Conservation (phyloP, 352 stramenopile species). For the Aphanomyces stellatus region DNA sequence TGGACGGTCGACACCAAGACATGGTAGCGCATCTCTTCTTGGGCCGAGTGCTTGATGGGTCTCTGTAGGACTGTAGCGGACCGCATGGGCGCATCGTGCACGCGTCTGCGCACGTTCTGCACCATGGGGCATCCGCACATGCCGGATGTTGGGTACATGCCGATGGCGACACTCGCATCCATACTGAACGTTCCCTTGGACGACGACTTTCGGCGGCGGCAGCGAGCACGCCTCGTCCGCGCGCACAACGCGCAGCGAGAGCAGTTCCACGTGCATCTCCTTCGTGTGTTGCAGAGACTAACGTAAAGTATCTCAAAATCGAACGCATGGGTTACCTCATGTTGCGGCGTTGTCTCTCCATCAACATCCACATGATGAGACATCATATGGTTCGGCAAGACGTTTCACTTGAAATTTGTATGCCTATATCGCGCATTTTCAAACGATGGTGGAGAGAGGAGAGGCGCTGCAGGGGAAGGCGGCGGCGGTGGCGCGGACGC, state of each 20-base stretch:
- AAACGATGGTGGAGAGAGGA: neutral
- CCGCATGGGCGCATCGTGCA: neutral
- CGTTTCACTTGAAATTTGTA: neutral
- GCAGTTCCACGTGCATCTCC: neutral
- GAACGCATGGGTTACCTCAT: no score
- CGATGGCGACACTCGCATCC: neutral
- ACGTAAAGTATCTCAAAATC: no score
- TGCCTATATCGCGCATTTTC: neutral
- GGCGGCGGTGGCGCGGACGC: neutral
- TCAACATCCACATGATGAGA: no score
- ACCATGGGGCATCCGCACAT: neutral
- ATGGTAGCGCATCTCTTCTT: neutral
- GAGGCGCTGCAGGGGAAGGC: neutral
- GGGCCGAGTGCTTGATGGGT: neutral
- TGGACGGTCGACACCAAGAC: constrained; percentile 8
- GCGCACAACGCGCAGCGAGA: neutral
- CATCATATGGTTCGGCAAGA: neutral
- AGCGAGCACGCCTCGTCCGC: neutral
- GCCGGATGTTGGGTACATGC: neutral
- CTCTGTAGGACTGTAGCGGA: constrained; percentile 5
- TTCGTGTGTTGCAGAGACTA: no score
- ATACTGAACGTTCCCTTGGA: neutral
- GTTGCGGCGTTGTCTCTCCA: no score
- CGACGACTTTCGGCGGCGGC: neutral
- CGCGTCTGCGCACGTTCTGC: neutral